These are phyloP conservation scores for Phytopythium delawarense DNA, from an alignment of 352 stramenopile genomes.

Conservation along the genomic window DNA sequence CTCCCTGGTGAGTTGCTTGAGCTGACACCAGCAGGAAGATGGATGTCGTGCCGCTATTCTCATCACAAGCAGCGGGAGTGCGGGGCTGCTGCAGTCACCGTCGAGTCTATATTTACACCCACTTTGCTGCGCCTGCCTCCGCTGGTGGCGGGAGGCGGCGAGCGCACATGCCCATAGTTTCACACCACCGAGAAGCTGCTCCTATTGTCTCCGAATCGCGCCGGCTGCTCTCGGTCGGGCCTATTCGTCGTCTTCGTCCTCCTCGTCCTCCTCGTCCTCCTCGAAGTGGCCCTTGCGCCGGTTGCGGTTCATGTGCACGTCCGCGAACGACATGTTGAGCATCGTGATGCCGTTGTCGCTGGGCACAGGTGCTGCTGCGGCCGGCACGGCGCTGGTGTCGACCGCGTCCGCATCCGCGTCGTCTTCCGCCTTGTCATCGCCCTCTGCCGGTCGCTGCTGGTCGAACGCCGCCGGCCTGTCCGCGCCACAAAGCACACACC, in stretches of 20 bases:
- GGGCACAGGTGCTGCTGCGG: slow-evolving; percentile 1
- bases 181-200: not conserved
- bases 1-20: not conserved
- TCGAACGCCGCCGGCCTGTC: slow-evolving; percentile 60
- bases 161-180: not conserved
- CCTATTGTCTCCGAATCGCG: not conserved
- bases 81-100: not conserved
- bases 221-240: not conserved
- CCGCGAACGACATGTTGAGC: slow-evolving; percentile 40
- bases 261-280: slow-evolving; percentile 63
- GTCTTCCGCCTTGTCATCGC: slow-evolving; percentile 15
- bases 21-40: not conserved
- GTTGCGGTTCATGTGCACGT: slow-evolving; percentile 75
- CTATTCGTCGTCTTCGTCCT: slow-evolving; percentile 24
- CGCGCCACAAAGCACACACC: not conserved
- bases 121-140: not conserved
- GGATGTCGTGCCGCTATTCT: not conserved
- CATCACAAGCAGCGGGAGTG: not conserved
- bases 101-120: slow-evolving; percentile 2
- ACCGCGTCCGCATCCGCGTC: slow-evolving; percentile 9
- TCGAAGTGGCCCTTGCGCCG: slow-evolving; percentile 71
- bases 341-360: slow-evolving; percentile 54
- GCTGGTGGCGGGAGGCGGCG: not conserved
- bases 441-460: slow-evolving; percentile 5
- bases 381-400: slow-evolving; percentile 13